These are phyloP conservation scores for Backusella circina DNA, from an alignment of 192 early-diverging fungal species.

Conservation along the genomic window DNA sequence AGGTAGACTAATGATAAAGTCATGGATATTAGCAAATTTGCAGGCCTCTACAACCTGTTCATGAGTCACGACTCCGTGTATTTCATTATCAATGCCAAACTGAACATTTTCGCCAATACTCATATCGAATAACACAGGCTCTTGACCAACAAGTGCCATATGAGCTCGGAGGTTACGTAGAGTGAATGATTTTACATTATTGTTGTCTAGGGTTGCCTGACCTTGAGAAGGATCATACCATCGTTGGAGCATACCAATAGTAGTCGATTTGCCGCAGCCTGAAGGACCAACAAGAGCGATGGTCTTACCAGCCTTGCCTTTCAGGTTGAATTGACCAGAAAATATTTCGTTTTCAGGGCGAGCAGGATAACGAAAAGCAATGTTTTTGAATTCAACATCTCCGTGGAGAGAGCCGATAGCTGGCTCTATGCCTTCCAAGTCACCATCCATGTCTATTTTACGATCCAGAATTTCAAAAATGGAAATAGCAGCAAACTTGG, in stretches of 20 bases:
- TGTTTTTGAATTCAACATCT: conserved; percentile 35
- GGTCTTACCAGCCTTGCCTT: conserved; percentile 63
- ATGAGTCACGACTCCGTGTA: conserved; percentile 34
- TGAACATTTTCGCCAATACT: conserved; percentile 86
- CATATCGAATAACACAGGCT: conserved; percentile 88
- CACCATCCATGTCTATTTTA: conserved; percentile 61
- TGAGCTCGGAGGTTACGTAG: conserved; percentile 64
- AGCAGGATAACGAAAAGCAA: conserved; percentile 65
- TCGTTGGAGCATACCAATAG: conserved; percentile 63
- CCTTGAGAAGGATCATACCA: conserved; percentile 76
- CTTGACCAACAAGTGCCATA: conserved; percentile 90
- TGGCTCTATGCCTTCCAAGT: conserved; percentile 35
- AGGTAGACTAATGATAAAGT: conserved; percentile 52
- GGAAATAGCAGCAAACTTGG: conserved; percentile 69
- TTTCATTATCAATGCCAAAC: conserved; percentile 54
- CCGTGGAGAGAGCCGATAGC: conserved; percentile 23
- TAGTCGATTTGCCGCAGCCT: conserved; percentile 82
- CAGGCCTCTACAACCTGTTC: conserved; percentile 56
- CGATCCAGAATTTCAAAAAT: conserved; percentile 74
- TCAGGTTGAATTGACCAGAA: conserved; percentile 36
- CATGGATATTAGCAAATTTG: conserved; percentile 59
- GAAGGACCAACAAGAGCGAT: conserved; percentile 86
- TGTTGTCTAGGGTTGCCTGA: conserved; percentile 54
- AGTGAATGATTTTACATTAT: conserved; percentile 59
- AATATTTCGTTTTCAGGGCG: conserved; percentile 54